phyloP scores from a whole-genome alignment of 495 filamentous ascomycete species.

The Hyaloscypha variabilis region DNA sequence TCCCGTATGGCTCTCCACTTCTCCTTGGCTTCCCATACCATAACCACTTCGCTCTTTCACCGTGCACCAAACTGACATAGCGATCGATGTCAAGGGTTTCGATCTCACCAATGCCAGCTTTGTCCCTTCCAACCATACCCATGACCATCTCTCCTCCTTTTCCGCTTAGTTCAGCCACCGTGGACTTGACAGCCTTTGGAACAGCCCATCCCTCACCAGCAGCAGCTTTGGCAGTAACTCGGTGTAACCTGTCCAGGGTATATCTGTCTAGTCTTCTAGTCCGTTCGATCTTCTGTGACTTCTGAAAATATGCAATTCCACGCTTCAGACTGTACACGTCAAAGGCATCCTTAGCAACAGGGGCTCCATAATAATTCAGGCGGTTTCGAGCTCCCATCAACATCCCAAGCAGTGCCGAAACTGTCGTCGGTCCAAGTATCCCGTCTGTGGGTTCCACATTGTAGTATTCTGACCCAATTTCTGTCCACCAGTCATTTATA shows the following conservation, averaged over 20 bases:
- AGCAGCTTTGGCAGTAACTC: constrained; percentile 83
- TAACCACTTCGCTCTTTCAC: constrained; percentile 85
- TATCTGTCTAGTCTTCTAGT: constrained; percentile 79
- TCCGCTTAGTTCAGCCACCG: constrained; percentile 91
- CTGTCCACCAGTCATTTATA: constrained; percentile 94
- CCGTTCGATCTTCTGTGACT: constrained; percentile 76
- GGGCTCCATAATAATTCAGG: constrained; percentile 75
- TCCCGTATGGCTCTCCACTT: constrained; percentile 53
- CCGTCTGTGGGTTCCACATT: constrained; percentile 91
- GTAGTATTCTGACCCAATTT: constrained; percentile 88
- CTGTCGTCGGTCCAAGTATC: constrained; percentile 87
- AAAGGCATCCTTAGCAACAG: constrained; percentile 90
- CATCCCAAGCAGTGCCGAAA: constrained; percentile 84
- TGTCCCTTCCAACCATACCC: constrained; percentile 90
- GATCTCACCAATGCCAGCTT: constrained; percentile 86
- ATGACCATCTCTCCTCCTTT: constrained; percentile 93
- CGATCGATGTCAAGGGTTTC: constrained; percentile 89
- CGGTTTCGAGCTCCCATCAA: constrained; percentile 89
- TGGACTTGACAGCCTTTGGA: constrained; percentile 90
- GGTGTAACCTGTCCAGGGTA: constrained; percentile 80
- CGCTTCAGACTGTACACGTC: constrained; percentile 80
- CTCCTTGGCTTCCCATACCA: constrained; percentile 84
- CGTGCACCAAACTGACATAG: constrained; percentile 74
- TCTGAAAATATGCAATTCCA: constrained; percentile 87
- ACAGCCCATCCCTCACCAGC: constrained; percentile 73